Conservation (phyloP, 2,329 filamentous ascomycete species). For the Colletotrichum tropicale region DNA sequence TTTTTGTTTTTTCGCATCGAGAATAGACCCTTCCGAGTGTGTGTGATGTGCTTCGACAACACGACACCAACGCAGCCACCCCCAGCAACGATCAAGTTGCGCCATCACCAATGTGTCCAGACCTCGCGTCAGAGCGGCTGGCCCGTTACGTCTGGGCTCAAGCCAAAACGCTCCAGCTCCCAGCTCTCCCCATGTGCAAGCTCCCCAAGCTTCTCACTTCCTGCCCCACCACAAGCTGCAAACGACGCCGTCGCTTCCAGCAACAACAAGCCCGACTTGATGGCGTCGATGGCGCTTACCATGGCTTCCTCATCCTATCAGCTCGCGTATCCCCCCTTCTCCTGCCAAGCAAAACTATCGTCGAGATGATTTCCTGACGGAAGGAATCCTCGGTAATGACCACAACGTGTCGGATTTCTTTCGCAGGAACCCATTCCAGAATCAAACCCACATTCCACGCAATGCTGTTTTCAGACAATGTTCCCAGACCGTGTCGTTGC, state of each 20-base stretch:
- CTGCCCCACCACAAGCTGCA: background rate
- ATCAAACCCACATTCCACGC: background rate
- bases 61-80: background rate
- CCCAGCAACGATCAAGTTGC: background rate
- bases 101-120: background rate
- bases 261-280: background rate
- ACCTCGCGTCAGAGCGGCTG: conserved; percentile 1
- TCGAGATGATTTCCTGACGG: background rate
- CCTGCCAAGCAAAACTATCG: background rate
- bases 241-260: conserved; percentile 1
- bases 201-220: background rate
- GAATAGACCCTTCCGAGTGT: background rate
- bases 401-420: background rate
- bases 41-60: background rate
- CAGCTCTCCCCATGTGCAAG: background rate
- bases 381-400: background rate
- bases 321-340: background rate
- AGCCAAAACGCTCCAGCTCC: background rate
- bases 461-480: background rate
- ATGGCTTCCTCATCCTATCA: background rate
- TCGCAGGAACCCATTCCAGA: background rate
- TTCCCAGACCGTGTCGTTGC: background rate
- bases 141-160: conserved; percentile 1
- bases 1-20: background rate
- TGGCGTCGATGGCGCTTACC: background rate